Evolutionary conservation across 768 basidiomycete species (phyloP).

Genomic region (Amanita muscaria): DNA sequence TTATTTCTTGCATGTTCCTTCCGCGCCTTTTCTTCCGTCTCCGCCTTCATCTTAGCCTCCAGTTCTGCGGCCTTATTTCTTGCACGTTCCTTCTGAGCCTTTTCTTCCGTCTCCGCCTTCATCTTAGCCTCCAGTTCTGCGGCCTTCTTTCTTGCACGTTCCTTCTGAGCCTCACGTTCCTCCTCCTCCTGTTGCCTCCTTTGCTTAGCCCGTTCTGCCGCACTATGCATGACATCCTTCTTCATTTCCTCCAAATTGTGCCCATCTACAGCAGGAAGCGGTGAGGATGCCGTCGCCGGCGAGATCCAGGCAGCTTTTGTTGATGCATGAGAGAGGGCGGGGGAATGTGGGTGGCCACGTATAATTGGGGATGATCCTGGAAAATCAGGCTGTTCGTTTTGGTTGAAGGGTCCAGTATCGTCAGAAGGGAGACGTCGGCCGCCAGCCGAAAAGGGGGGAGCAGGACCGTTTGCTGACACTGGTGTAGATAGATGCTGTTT

Average conservation of each 20-base stretch:
- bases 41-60: conserved; percentile 54
- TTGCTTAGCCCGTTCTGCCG: conserved; percentile 76
- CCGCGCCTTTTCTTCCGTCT: conserved; percentile 43
- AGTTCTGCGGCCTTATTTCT: conserved; percentile 70
- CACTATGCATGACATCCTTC: conserved; percentile 74
- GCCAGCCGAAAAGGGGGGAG: conserved; percentile 14
- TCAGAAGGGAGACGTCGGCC: conserved; percentile 29
- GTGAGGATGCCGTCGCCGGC: conserved; percentile 17
- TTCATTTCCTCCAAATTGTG: conserved; percentile 55
- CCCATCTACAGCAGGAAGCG: conserved; percentile 25
- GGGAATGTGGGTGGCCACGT: conserved; percentile 34
- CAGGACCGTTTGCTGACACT: conserved; percentile 20
- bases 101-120: conserved; percentile 39
- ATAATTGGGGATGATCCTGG: conserved; percentile 17
- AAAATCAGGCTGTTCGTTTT: conserved; percentile 21
- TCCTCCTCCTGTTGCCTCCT: conserved; percentile 78
- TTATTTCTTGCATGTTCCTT: conserved; percentile 76
- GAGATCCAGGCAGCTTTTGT: conserved; percentile 25
- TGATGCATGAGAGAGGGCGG: conserved; percentile 34
- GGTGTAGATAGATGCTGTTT: conserved; percentile 44
- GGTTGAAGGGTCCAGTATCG: conserved; percentile 30
- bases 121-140: conserved; percentile 65
- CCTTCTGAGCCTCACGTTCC: conserved; percentile 69
- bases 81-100: conserved; percentile 67
- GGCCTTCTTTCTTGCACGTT: conserved; percentile 75